Conservation (phyloP, 176 grass and related monocot species). For the Leersia perrieri region DNA sequence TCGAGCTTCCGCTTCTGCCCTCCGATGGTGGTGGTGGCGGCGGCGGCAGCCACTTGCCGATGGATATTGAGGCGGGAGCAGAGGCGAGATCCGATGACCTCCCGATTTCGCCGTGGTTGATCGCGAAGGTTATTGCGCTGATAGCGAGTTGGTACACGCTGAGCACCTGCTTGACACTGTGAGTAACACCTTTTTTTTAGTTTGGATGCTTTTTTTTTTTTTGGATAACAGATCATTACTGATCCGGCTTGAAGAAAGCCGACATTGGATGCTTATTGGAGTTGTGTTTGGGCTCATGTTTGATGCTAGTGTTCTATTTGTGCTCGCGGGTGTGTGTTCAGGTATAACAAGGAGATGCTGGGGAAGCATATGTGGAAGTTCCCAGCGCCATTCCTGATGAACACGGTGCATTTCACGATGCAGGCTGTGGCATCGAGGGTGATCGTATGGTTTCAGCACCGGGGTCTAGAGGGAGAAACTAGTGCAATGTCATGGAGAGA, state of each 20-base stretch:
- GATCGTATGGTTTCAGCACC: constrained; percentile 70
- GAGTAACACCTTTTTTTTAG: constrained; percentile 47
- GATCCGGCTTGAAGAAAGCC: too few species aligned
- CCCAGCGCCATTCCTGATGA: constrained; percentile 96
- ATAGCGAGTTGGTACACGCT: constrained; percentile 89
- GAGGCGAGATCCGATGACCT: constrained; percentile 33
- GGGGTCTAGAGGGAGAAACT: constrained; percentile 32
- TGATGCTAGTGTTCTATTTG: constrained; percentile 17
- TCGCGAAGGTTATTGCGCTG: constrained; percentile 70
- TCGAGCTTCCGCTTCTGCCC: constrained; percentile 68
- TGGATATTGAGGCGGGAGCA: constrained; percentile 62
- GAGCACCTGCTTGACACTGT: constrained; percentile 89
- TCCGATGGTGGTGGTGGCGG: constrained; percentile 16
- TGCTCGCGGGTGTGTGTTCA: constrained; percentile 41
- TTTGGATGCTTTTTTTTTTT: too few species aligned
- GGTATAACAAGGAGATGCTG: constrained; percentile 98
- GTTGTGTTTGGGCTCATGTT: constrained; percentile 25
- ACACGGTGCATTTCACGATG: constrained; percentile 97
- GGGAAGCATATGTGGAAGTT: constrained; percentile 81
- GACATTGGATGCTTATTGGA: constrained; percentile 7
- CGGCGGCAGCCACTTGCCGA: constrained; percentile 30
- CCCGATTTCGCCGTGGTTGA: constrained; percentile 52
- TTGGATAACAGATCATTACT: too few species aligned
- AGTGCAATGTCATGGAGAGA: constrained; percentile 83
- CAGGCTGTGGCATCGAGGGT: constrained; percentile 74